Conservation (phyloP, 768 basidiomycete genomes). For the Suillus paluster region DNA sequence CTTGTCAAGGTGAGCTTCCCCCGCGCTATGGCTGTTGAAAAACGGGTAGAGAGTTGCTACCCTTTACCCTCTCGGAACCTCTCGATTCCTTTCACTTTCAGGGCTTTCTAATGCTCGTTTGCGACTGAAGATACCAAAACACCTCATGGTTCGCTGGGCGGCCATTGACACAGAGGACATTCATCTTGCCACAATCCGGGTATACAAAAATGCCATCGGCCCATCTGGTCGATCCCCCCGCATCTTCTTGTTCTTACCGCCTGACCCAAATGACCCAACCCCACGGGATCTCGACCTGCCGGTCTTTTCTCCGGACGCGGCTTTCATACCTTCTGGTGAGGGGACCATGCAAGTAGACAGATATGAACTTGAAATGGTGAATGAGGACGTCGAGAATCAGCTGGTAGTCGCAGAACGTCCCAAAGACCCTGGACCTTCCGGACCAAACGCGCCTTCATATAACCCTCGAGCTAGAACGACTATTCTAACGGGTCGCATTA, state of each 20-base stretch:
- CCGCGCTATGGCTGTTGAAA: background rate
- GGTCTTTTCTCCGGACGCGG: slow-evolving; percentile 33
- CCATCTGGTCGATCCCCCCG: slow-evolving; percentile 54
- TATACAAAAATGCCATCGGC: slow-evolving; percentile 60
- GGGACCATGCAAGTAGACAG: slow-evolving; percentile 51
- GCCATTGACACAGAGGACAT: slow-evolving; percentile 72
- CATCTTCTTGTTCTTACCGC: slow-evolving; percentile 70
- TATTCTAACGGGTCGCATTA: slow-evolving; percentile 77
- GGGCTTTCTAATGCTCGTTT: slow-evolving; percentile 11
- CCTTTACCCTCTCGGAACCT: background rate
- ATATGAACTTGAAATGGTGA: slow-evolving; percentile 90
- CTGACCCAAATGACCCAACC: slow-evolving; percentile 51
- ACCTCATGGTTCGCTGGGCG: slow-evolving; percentile 87
- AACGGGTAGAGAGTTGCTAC: background rate
- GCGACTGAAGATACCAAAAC: slow-evolving; percentile 73
- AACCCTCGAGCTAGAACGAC: slow-evolving; percentile 75
- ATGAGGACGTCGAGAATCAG: slow-evolving; percentile 83
- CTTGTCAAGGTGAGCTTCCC: slow-evolving; percentile 73
- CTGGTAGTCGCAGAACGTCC: slow-evolving; percentile 84
- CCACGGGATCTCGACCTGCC: slow-evolving; percentile 28
- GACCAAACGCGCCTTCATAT: slow-evolving; percentile 40
- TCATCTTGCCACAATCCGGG: slow-evolving; percentile 83
- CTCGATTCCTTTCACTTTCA: slow-evolving; percentile 8
- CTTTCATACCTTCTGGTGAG: slow-evolving; percentile 33
- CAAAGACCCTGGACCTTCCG: slow-evolving; percentile 57